A percentile compares a stretch with the other conserved stretches of the same genome.
phyloP scores from a whole-genome alignment of 164 flowering plant species.

The Umbilicus rupestris region DNA sequence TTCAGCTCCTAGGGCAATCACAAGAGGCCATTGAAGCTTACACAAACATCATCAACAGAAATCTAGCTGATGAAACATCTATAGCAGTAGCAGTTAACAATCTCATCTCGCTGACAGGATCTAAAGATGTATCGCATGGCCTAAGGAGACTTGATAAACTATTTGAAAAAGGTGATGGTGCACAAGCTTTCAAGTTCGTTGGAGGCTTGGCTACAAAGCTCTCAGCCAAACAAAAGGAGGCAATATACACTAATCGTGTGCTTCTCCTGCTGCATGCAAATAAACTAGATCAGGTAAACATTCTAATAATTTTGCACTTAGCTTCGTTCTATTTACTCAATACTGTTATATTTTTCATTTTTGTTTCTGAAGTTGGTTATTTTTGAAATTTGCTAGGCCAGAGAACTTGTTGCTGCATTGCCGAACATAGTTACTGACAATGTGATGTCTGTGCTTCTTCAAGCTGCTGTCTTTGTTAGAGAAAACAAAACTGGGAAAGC shows the following conservation, averaged over 20 bases:
- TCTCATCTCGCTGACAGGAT: constrained; percentile 59
- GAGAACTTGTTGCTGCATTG: constrained; percentile 66
- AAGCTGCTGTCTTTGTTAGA: constrained; percentile 78
- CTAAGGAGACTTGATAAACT: constrained; percentile 72
- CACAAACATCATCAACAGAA: constrained; percentile 43
- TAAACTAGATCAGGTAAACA: constrained; percentile 64
- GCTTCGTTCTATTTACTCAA: too few species aligned
- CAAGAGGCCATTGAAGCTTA: constrained; percentile 67
- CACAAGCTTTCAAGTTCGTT: constrained; percentile 47
- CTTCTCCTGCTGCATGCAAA: constrained; percentile 85
- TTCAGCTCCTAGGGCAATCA: constrained; percentile 60
- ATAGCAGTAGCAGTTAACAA: constrained; percentile 86
- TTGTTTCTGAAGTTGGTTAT: not conserved
- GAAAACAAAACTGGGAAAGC: constrained; percentile 81
- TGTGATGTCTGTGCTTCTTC: constrained; percentile 60
- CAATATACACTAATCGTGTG: constrained; percentile 61
- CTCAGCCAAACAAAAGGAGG: constrained; percentile 63
- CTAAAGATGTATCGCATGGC: constrained; percentile 76
- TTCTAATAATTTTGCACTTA: not conserved
- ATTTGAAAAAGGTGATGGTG: constrained; percentile 49
- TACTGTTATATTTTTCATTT: not conserved
- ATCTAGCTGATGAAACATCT: constrained; percentile 72
- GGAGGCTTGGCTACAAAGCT: constrained; percentile 69
- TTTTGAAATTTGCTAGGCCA: constrained; percentile 38
- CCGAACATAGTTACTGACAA: constrained; percentile 53